phyloP scores from a whole-genome alignment of 2,329 filamentous ascomycete species.

The Amylocarpus encephaloides region DNA sequence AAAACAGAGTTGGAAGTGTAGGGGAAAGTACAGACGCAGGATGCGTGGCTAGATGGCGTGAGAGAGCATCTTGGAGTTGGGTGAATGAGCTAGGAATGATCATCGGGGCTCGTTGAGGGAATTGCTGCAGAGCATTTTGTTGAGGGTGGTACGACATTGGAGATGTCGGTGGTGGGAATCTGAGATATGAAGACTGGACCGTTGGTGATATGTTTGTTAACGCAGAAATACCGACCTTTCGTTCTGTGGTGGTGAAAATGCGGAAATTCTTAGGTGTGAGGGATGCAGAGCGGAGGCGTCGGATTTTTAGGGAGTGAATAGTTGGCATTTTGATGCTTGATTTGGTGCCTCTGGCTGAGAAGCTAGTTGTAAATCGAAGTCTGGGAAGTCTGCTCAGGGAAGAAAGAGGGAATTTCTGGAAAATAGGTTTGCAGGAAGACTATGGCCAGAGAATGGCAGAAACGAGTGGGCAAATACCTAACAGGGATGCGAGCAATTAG shows the following conservation, averaged over 20 bases:
- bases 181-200: background rate
- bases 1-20: conserved; percentile 15
- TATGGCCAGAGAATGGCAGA: too few relatives aligned
- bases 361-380: background rate
- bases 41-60: background rate
- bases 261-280: conserved; percentile 4
- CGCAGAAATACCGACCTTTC: conserved; percentile 12
- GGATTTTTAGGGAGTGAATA: conserved; percentile 14
- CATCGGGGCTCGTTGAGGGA: background rate
- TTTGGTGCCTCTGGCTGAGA: background rate
- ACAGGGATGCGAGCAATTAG: too few relatives aligned
- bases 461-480: too few relatives aligned
- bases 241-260: conserved; percentile 8
- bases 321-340: conserved; percentile 12
- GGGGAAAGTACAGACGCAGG: conserved; percentile 4
- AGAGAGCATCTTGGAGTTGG: background rate
- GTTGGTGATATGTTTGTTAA: conserved; percentile 1
- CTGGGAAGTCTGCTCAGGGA: background rate
- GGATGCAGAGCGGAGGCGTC: conserved; percentile 11
- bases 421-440: too few relatives aligned
- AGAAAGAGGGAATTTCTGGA: background rate
- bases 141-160: background rate
- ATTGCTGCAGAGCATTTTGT: background rate
- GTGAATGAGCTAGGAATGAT: background rate
- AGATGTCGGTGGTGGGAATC: conserved; percentile 1